A percentile compares a stretch with the other conserved stretches of the same genome.
These are phyloP conservation scores for Phytopythium boreale DNA, from an alignment of 352 stramenopile genomes.

Conservation along the genomic window DNA sequence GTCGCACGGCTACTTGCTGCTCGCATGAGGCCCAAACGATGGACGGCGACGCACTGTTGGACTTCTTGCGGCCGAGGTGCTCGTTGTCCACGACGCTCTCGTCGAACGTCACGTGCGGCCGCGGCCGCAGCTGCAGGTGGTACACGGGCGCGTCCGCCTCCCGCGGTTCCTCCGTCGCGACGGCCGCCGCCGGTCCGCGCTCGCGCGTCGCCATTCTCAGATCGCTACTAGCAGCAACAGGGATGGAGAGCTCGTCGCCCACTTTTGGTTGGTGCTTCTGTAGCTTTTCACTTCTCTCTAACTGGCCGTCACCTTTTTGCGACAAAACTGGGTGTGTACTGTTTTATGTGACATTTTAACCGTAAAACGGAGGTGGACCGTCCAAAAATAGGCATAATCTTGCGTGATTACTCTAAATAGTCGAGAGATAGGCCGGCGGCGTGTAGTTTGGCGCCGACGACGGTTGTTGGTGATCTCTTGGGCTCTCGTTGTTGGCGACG, in stretches of 20 bases:
- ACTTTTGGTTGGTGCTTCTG: no score
- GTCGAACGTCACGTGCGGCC: conserved; percentile 83
- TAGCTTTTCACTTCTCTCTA: no score
- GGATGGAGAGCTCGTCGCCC: no score
- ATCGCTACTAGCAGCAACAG: neutral
- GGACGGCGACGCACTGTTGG: conserved; percentile 66
- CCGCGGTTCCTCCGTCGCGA: conserved; percentile 13
- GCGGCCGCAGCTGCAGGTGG: conserved; percentile 72
- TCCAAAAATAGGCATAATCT: conserved; percentile 1
- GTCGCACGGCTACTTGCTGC: no score
- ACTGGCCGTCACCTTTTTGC: neutral
- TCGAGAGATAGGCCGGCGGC: conserved; percentile 6
- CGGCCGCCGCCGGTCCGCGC: conserved; percentile 27
- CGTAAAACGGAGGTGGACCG: neutral
- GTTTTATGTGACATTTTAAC: neutral
- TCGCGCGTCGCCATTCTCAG: conserved; percentile 22
- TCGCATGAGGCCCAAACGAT: neutral
- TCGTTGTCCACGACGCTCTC: conserved; percentile 92
- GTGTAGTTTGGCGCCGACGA: neutral
- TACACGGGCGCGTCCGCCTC: conserved; percentile 41
- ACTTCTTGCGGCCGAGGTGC: conserved; percentile 88
- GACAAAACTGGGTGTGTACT: neutral
- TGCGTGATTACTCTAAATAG: conserved; percentile 6
- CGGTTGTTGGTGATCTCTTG: neutral
- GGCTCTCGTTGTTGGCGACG: neutral